phyloP scores from a whole-genome alignment of 805 yeast species.

The Priceomyces carsonii region DNA sequence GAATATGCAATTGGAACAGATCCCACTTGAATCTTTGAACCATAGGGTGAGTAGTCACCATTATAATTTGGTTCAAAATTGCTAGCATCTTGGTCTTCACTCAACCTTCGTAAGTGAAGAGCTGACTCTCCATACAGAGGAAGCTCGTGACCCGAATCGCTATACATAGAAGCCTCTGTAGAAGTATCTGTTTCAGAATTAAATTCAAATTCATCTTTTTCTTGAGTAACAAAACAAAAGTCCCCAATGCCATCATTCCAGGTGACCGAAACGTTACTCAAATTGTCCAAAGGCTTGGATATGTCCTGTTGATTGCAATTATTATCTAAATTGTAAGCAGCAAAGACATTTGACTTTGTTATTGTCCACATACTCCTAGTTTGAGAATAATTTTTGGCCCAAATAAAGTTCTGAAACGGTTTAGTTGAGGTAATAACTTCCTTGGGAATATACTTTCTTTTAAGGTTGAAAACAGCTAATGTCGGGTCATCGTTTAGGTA shows the following conservation, averaged over 20 bases:
- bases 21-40: too few relatives aligned
- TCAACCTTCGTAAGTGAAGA: too few relatives aligned
- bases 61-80: too few relatives aligned
- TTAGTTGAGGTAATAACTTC: slow-evolving; percentile 56
- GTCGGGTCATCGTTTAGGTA: slow-evolving; percentile 72
- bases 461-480: slow-evolving; percentile 67
- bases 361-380: slow-evolving; percentile 38
- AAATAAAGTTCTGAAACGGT: slow-evolving; percentile 43
- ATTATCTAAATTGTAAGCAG: slow-evolving; percentile 32
- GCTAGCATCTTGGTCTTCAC: too few relatives aligned
- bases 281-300: slow-evolving; percentile 45
- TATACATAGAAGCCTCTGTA: too few relatives aligned
- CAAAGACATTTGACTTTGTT: slow-evolving; percentile 39
- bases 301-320: slow-evolving; percentile 22
- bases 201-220: slow-evolving; percentile 42
- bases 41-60: too few relatives aligned
- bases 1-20: too few relatives aligned
- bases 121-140: too few relatives aligned
- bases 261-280: slow-evolving; percentile 51
- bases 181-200: slow-evolving; percentile 2
- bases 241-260: slow-evolving; percentile 59
- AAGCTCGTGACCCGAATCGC: too few relatives aligned
- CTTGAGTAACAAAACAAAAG: slow-evolving; percentile 54
- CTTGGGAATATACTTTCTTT: slow-evolving; percentile 71
- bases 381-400: slow-evolving; percentile 31